These are phyloP conservation scores for Astrephomene gubernaculifera DNA, from an alignment of 139 green algal genomes.

Conservation along the genomic window DNA sequence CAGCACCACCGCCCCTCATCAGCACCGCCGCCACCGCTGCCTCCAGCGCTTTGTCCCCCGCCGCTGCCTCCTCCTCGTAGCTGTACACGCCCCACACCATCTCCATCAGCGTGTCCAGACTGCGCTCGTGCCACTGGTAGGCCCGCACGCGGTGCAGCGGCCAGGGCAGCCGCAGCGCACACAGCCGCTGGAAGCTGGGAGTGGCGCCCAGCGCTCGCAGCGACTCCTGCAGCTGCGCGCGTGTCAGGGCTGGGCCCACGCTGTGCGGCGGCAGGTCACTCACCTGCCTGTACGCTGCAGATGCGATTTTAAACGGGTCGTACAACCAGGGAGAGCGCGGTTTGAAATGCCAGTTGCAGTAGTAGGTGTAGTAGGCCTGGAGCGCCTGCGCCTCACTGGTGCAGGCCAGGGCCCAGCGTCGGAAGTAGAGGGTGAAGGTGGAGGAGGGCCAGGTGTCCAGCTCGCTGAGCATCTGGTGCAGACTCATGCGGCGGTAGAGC, in stretches of 20 bases:
- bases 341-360: slow-evolving; percentile 12
- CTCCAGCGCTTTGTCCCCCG: too few relatives aligned
- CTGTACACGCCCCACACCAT: slow-evolving; percentile 1
- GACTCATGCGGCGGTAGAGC: neutral
- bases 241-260: neutral
- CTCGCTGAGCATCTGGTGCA: neutral
- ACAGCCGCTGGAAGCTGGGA: slow-evolving; percentile 13
- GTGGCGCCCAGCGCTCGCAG: neutral
- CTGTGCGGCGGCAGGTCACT: neutral
- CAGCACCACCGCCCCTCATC: too few relatives aligned
- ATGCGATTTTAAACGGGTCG: neutral
- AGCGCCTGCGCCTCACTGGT: slow-evolving; percentile 7
- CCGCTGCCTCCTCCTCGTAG: too few relatives aligned
- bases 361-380: slow-evolving; percentile 17
- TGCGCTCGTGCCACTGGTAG: neutral
- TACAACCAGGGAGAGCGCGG: neutral
- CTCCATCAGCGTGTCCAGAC: neutral
- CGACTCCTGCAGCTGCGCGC: neutral
- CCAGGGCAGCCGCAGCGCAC: neutral
- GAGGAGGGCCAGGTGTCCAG: slow-evolving; percentile 1
- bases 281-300: neutral
- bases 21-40: too few relatives aligned
- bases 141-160: slow-evolving; percentile 8
- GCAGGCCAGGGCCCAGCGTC: neutral
- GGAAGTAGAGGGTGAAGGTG: neutral